Evolutionary conservation across 768 basidiomycete genomes (phyloP), one percentile per base, ranked within the genome.

Genomic region (Kockovaella imperatae): DNA sequence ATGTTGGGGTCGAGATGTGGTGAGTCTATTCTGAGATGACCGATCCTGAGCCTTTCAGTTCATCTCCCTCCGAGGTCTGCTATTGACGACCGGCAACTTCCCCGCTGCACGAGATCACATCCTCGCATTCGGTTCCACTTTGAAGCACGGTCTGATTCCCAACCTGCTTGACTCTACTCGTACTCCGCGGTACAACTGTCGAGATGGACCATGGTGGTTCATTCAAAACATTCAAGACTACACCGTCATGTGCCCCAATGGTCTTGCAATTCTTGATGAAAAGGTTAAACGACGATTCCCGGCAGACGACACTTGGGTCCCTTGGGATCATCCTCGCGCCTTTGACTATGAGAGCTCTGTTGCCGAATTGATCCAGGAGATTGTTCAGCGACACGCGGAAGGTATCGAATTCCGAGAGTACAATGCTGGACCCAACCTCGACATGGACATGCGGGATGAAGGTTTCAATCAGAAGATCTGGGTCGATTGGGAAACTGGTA

Each of bases 141-240:
- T 95, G 54, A 96, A 93, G 69, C 91, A 97, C 63, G 93, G 95
- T 0, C 76, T 97, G 58, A 91, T 97, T 57, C 95, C 95, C 0
- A 99, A 99, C 69, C 73, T 99, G 31, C 75, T 99, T 49, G 93
- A 97, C 71, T 95, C 90, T 11, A 76, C 84, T 21, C 80, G 82
- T 41, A 84, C 74, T 50, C 91, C 91, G 15, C 77, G 90, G 82
- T 87, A 73, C 72, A 97, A 97, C 71, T 97, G 88, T 4, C 83
- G 95, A 44, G 95, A 99, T 68, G 89, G 88, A 5, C 93, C 95
- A 3, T 97, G 67, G 93, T 97, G 90, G 88, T 93, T 97, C 86
- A 69, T 96, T 50, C 93, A 99, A 69, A 95, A 86, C 64, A 95
- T 99, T 46, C 95, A 97, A 63, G 90, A 97, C 69, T 97, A 96